Evolutionary conservation across 73 alveolate genomes (phyloP).

Genomic region (Chromera velia): DNA sequence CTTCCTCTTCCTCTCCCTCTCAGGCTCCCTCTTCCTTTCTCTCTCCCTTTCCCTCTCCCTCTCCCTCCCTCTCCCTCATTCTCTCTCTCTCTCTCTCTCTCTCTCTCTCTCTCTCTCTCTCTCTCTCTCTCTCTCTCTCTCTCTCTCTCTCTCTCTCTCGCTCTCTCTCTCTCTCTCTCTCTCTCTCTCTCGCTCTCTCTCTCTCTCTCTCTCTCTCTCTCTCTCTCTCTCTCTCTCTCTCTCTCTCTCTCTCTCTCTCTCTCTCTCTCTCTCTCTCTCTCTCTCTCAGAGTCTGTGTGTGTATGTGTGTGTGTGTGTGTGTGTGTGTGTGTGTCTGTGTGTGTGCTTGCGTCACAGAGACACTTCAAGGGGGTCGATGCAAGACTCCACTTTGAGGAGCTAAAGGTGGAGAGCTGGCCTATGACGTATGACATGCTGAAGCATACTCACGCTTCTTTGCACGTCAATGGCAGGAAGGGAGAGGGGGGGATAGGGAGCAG

Average conservation of each 20-base stretch:
- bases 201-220: not conserved
- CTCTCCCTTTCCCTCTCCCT: not conserved
- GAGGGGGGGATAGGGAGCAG: no score
- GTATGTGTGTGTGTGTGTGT: not conserved
- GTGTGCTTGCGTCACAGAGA: not conserved
- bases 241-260: not conserved
- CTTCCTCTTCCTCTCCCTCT: no score
- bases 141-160: no score
- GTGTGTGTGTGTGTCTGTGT: not conserved
- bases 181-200: no score
- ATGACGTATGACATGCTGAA: no score
- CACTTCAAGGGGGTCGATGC: no score
- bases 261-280: not conserved
- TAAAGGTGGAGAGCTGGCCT: no score
- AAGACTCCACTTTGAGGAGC: no score
- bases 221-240: not conserved
- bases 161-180: no score
- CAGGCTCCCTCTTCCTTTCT: not conserved
- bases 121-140: not conserved
- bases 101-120: not conserved
- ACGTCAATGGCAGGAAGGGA: no score
- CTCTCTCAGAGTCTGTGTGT: not conserved
- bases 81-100: not conserved
- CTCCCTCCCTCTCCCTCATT: not conserved
- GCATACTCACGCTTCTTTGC: no score